Conservation (phyloP, 1,284 basidiomycete genomes). For the Paramarasmius palmivorus region DNA sequence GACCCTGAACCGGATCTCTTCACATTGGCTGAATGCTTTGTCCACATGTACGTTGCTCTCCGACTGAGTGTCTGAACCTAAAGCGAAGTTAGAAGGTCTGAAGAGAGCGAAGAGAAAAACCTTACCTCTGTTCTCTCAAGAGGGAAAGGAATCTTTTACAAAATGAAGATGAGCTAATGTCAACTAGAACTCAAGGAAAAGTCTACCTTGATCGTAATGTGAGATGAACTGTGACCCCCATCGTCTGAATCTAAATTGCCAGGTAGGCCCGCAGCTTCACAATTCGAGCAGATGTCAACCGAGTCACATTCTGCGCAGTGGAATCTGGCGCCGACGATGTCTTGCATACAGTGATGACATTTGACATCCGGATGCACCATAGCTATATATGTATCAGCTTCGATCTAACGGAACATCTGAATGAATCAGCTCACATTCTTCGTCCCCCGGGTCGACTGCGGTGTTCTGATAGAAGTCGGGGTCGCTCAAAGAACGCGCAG, state of each 20-base stretch:
- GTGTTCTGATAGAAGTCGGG: conserved; percentile 34
- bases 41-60: conserved; percentile 76
- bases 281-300: conserved; percentile 86
- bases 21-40: conserved; percentile 68
- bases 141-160: conserved; percentile 27
- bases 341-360: conserved; percentile 81
- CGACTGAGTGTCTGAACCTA: conserved; percentile 67
- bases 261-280: conserved; percentile 82
- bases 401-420: not conserved
- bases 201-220: conserved; percentile 92
- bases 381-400: conserved; percentile 39
- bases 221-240: conserved; percentile 76
- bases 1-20: conserved; percentile 40
- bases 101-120: not conserved
- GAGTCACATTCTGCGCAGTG: conserved; percentile 87
- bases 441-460: conserved; percentile 46
- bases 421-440: conserved; percentile 62
- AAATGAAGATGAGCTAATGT: not conserved
- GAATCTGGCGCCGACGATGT: conserved; percentile 87
- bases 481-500: conserved; percentile 39
- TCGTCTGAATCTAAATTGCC: conserved; percentile 77
- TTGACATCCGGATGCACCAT: conserved; percentile 70
- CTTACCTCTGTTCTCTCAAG: conserved; percentile 67
- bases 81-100: conserved; percentile 1
- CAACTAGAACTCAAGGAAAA: conserved; percentile 11